Conservation (phyloP, 495 filamentous ascomycete species). For the Aspergillus asperescens region DNA sequence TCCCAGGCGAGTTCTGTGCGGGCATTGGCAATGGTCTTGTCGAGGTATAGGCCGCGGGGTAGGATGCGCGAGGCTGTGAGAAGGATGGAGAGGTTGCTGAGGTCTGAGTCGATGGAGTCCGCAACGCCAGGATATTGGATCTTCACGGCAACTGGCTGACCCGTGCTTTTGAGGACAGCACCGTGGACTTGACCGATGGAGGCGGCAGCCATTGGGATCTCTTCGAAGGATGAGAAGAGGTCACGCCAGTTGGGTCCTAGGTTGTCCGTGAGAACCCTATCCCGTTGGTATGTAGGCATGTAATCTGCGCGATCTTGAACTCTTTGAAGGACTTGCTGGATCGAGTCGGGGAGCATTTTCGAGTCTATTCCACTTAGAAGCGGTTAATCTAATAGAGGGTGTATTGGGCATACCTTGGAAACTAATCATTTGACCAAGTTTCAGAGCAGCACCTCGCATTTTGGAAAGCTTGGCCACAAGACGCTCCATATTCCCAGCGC, state of each 20-base stretch:
- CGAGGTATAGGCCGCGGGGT: slow-evolving; percentile 86
- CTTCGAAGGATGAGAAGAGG: slow-evolving; percentile 77
- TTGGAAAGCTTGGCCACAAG: slow-evolving; percentile 86
- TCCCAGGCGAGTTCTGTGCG: slow-evolving; percentile 91
- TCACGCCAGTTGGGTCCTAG: slow-evolving; percentile 83
- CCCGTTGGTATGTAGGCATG: slow-evolving; percentile 89
- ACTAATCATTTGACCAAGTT: slow-evolving; percentile 94
- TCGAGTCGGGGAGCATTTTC: slow-evolving; percentile 85
- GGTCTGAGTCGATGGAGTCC: slow-evolving; percentile 88
- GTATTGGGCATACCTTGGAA: slow-evolving; percentile 61
- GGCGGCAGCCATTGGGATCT: slow-evolving; percentile 91
- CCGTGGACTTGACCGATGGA: slow-evolving; percentile 96
- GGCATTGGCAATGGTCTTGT: slow-evolving; percentile 98
- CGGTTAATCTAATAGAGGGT: neutral
- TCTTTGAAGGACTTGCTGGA: slow-evolving; percentile 81
- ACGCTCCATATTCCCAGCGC: slow-evolving; percentile 81
- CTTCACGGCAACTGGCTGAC: slow-evolving; percentile 81
- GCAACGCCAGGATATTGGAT: slow-evolving; percentile 98
- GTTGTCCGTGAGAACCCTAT: slow-evolving; percentile 71
- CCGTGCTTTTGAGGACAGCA: slow-evolving; percentile 70
- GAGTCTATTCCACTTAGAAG: slow-evolving; percentile 50
- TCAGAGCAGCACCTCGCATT: slow-evolving; percentile 98
- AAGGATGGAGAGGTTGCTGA: slow-evolving; percentile 85
- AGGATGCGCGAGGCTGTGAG: slow-evolving; percentile 84
- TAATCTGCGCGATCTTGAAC: slow-evolving; percentile 98